phyloP scores from a whole-genome alignment of 345 rosid genomes.

The Sisymbrium altissimum region DNA sequence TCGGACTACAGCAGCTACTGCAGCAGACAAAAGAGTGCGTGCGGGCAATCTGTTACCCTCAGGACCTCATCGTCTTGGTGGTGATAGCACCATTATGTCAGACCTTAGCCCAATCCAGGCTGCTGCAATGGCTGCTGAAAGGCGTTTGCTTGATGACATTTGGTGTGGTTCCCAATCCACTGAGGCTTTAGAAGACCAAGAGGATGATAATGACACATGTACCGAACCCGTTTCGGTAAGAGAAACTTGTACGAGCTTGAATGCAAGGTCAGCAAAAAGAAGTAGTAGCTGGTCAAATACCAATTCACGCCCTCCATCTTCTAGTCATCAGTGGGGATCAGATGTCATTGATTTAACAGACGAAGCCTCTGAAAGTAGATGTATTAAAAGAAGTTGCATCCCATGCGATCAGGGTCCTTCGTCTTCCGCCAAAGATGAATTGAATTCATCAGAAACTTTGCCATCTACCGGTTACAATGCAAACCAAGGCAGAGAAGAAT shows the following conservation, averaged over 20 bases:
- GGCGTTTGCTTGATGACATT: conserved; percentile 73
- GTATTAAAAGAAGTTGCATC: conserved; percentile 46
- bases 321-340: conserved; percentile 18
- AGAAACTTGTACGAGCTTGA: conserved; percentile 29
- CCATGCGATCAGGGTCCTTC: conserved; percentile 12
- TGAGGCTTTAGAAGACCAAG: conserved; percentile 46
- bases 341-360: conserved; percentile 41
- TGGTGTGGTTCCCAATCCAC: conserved; percentile 69
- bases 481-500: conserved; percentile 33
- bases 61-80: conserved; percentile 81
- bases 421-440: conserved; percentile 8
- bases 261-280: conserved; percentile 46
- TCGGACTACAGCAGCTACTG: conserved; percentile 50
- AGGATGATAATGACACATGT: conserved; percentile 33
- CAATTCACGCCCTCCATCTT: conserved; percentile 11
- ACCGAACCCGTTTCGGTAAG: conserved; percentile 23
- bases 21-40: conserved; percentile 74
- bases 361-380: conserved; percentile 9
- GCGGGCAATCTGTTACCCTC: conserved; percentile 58
- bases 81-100: conserved; percentile 69
- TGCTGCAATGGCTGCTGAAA: conserved; percentile 97
- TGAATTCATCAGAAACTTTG: conserved; percentile 18
- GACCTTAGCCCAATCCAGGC: conserved; percentile 89
- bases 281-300: conserved; percentile 30
- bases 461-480: conserved; percentile 18